These are phyloP conservation scores for Heritiera littoralis DNA, from an alignment of 345 rosid genomes.

Conservation along the genomic window DNA sequence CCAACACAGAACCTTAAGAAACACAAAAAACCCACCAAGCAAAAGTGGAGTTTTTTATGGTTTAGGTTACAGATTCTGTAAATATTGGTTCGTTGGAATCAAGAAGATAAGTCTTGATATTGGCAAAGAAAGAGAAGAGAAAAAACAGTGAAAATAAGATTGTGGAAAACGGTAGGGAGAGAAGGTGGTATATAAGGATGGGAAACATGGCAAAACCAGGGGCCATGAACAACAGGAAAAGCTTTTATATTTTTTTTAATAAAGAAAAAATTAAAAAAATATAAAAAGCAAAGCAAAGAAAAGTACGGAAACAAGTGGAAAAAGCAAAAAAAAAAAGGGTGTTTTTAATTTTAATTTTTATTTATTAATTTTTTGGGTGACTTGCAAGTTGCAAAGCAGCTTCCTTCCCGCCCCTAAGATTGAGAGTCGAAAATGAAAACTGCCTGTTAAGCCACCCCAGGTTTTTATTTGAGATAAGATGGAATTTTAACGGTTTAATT, in stretches of 20 bases:
- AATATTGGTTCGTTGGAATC: not conserved
- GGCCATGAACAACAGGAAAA: constrained; percentile 35
- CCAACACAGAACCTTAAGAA: not conserved
- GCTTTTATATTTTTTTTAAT: not conserved
- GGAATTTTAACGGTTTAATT: not conserved
- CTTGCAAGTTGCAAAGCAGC: not conserved
- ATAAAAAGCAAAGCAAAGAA: not conserved
- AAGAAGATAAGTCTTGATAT: not conserved
- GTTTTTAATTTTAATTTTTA: no score
- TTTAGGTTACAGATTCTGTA: not conserved
- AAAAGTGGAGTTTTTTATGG: not conserved
- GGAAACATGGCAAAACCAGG: constrained; percentile 50
- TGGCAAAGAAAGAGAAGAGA: not conserved
- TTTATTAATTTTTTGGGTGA: not conserved
- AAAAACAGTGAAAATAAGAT: not conserved
- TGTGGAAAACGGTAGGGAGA: not conserved
- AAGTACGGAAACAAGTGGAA: not conserved
- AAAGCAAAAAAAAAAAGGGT: not conserved
- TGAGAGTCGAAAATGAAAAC: constrained; percentile 34
- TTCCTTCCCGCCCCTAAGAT: constrained; percentile 47
- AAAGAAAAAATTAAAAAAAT: not conserved
- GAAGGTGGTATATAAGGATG: constrained; percentile 8
- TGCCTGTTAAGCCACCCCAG: constrained; percentile 33
- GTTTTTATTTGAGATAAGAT: constrained; percentile 19
- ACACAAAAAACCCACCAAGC: not conserved